Percentiles rank a stretch among this genome's conserved stretches.
Evolutionary conservation across 345 rosid species (phyloP).

Genomic region (Citrus maxima): DNA sequence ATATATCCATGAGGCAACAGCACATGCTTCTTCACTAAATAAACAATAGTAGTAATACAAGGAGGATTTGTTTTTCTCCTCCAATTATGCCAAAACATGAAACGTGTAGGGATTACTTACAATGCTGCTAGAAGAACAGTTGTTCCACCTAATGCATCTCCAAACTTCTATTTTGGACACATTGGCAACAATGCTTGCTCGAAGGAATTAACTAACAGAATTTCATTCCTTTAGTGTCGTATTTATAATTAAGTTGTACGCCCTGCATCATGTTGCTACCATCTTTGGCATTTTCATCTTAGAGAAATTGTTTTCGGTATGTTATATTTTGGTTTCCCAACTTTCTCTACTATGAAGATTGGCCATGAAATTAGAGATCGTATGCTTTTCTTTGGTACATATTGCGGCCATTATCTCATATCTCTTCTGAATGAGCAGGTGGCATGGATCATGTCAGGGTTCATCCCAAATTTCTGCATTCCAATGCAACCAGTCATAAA

Average conservation of each 20-base stretch:
- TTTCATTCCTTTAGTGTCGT: neutral
- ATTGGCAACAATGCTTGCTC: neutral
- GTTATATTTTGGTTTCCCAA: neutral
- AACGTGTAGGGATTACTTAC: neutral
- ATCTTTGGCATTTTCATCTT: neutral
- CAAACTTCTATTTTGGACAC: neutral
- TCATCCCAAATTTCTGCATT: constrained; percentile 94
- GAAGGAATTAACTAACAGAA: neutral
- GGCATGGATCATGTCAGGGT: constrained; percentile 89
- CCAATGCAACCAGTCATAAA: constrained; percentile 97
- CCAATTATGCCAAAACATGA: neutral
- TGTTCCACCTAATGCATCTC: neutral
- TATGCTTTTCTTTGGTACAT: neutral
- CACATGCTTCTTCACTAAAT: neutral
- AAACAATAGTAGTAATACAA: neutral
- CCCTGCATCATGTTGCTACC: neutral
- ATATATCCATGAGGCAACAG: neutral
- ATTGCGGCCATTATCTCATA: neutral
- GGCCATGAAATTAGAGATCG: neutral
- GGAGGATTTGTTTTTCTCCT: neutral
- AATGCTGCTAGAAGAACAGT: neutral
- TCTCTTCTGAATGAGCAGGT: constrained; percentile 37
- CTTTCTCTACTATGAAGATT: neutral
- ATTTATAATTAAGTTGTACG: neutral
- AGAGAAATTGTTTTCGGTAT: neutral